Base-by-base conservation (phyloP, 164 flowering plant genomes). In the Dillenia suffruticosa region DNA sequence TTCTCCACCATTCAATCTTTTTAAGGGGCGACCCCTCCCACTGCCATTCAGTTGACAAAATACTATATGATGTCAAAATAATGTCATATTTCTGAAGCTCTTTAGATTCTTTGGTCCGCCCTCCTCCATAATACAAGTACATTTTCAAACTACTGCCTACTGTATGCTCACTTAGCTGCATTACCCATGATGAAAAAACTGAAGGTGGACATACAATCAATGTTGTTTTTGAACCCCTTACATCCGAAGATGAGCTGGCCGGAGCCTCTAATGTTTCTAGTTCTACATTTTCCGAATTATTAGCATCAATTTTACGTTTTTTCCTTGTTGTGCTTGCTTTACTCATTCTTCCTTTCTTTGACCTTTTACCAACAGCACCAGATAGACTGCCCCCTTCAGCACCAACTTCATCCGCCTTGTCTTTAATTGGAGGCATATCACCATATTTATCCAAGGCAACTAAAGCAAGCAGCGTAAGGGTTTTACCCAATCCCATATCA, bases 401-500 rank as follows among this genome's bases (percentile, higher is more conserved):
- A 48, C 48, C 66, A 8, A 44, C 54, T 53, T 70, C 79, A 19
- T 70, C 76, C 40, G 10, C 26, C 10, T 57, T 53, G 1, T 44
- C 67, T 22, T 16, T 19, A 57, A 49, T 65, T 49, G 68, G 17
- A 64, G 9, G 15, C 26, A 8, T 54, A 51, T 66, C 50, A 22
- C 54, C 67, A 60, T 56, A 70, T 66, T 71, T 84, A 76, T 87
- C 93, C 22, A 76, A 76, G 58, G 92, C 94, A 71, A 93, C 81
- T 63, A 93, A 69, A 59, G 96, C 86, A n/a, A 91, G 82, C 69
- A 94, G 64, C 1, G 96, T 91, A 10, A 94, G 84, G 40, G 97
- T 91, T 79, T 91, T 94, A 14, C 98, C 98, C 71, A 94, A 66
- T 6, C 98, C 98, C 98, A 90, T 93, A 54, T 90, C 98, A 67